Evolutionary conservation across 2,329 filamentous ascomycete species (phyloP), one percentile per base, ranked within the genome.

Genomic region (Ophiostoma ips): DNA sequence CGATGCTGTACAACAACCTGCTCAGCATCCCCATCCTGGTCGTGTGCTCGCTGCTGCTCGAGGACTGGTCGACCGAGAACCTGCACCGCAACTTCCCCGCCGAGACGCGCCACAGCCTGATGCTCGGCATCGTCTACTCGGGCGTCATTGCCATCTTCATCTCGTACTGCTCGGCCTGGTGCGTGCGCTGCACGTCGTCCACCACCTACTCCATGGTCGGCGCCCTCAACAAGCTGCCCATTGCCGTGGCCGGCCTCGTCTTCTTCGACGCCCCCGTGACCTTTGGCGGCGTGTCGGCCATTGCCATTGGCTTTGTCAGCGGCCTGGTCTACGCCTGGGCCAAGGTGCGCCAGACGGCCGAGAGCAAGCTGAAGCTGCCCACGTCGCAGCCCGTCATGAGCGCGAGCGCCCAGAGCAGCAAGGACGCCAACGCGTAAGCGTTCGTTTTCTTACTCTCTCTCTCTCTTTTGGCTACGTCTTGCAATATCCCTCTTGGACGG

Each of bases 1-100:
- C 89, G 62, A 98, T 96, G 92, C 96, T 92, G 72, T 98, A 98
- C 76, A 98, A 98, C 79, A 96, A 98, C 69, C 77, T 96, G 45
- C 80, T 98, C 58, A 94, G 89, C 51, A 95, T 98, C 56, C 92
- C 92, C 28, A 83, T 96, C 60, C 80, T 98, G 48, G 67, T 96
- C 52, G 64, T 87, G 59, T 81, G 82, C 64, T 94, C 90, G 33
- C 71, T 95, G 49, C 60, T 95, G 56, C 71, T 84, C 57, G 92
- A 98, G 66, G 87, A 96, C 70, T 98, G 92, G 92, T 94, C 89
- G 7, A 71, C 77, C 47, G 74, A 75, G 54, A 98, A 98, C 69
- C 70, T 98, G 58, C 68, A 71, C 58, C 80, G 76, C 66, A 96
- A 96, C 74, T 98, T 98, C 71, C 92, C 92, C 2, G 59, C 71